Evolutionary conservation across 1,139 yeast species (phyloP).

Genomic region (Geotrichum restrictum): DNA sequence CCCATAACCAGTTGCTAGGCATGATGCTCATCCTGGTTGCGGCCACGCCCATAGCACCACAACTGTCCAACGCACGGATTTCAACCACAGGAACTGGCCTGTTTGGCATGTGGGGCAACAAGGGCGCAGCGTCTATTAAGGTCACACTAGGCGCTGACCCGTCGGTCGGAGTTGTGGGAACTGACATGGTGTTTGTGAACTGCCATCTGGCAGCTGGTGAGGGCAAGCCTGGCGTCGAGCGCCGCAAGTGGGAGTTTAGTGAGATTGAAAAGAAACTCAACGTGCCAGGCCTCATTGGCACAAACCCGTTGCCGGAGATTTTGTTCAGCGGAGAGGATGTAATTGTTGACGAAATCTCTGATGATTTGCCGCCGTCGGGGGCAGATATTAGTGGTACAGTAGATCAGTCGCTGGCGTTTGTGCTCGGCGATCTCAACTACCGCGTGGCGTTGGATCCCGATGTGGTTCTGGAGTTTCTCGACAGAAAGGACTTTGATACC

Average conservation of each 20-base stretch:
- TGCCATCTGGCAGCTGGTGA: constrained; percentile 74
- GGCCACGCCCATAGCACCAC: constrained; percentile 34
- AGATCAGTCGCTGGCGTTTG: constrained; percentile 39
- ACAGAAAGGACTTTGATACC: constrained; percentile 44
- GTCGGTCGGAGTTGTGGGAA: constrained; percentile 35
- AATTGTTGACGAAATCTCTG: constrained; percentile 14
- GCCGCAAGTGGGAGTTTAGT: constrained; percentile 45
- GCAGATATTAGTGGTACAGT: background rate
- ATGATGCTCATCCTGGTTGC: constrained; percentile 46
- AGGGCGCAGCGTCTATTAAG: constrained; percentile 51
- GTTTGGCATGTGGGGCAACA: constrained; percentile 56
- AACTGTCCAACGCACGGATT: constrained; percentile 41
- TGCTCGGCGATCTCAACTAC: constrained; percentile 76
- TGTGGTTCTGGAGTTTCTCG: constrained; percentile 44
- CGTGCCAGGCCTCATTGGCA: constrained; percentile 27
- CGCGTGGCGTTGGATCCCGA: constrained; percentile 50
- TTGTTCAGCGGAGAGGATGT: constrained; percentile 10
- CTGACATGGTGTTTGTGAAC: constrained; percentile 52
- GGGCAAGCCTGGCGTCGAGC: constrained; percentile 44
- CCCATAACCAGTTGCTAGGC: constrained; percentile 48
- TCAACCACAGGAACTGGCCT: constrained; percentile 54
- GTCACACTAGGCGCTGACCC: constrained; percentile 36
- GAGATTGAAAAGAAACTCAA: constrained; percentile 40
- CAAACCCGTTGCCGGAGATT: constrained; percentile 22
- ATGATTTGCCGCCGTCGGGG: constrained; percentile 9